Percentiles rank a stretch among this genome's conserved stretches.
phyloP scores from a whole-genome alignment of 192 early-diverging fungal genomes.

The Coemansia sp. region DNA sequence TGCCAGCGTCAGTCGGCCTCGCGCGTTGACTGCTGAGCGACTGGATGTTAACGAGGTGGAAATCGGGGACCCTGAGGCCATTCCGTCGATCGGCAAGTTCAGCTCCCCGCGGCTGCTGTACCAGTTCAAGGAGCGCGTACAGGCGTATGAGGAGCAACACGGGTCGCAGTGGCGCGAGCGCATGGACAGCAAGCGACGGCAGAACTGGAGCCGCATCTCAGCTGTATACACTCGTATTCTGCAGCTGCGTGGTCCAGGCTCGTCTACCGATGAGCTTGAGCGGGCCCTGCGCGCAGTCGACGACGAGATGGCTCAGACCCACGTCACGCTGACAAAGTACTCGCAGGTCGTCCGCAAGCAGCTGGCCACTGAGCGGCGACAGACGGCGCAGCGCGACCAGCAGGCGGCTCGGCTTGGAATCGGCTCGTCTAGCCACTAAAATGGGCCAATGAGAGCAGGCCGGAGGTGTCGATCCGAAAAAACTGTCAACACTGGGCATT shows the following conservation, averaged over 20 bases:
- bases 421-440: background rate
- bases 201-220: conserved; percentile 48
- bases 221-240: conserved; percentile 33
- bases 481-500: background rate
- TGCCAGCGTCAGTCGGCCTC: background rate
- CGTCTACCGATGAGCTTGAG: conserved; percentile 14
- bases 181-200: conserved; percentile 41
- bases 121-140: conserved; percentile 25
- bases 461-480: conserved; percentile 4
- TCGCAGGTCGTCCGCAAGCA: conserved; percentile 38
- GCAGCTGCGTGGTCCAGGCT: conserved; percentile 30
- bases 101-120: conserved; percentile 30
- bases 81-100: conserved; percentile 43
- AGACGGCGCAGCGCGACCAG: background rate
- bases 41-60: conserved; percentile 2
- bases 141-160: conserved; percentile 19
- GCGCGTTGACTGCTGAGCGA: background rate
- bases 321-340: conserved; percentile 30
- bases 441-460: background rate
- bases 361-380: conserved; percentile 30
- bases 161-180: conserved; percentile 38
- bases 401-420: background rate
- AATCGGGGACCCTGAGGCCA: conserved; percentile 29
- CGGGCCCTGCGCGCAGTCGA: conserved; percentile 20
- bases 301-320: conserved; percentile 24